Conservation (phyloP, 2,329 filamentous ascomycete genomes). For the Diaporthe eres region DNA sequence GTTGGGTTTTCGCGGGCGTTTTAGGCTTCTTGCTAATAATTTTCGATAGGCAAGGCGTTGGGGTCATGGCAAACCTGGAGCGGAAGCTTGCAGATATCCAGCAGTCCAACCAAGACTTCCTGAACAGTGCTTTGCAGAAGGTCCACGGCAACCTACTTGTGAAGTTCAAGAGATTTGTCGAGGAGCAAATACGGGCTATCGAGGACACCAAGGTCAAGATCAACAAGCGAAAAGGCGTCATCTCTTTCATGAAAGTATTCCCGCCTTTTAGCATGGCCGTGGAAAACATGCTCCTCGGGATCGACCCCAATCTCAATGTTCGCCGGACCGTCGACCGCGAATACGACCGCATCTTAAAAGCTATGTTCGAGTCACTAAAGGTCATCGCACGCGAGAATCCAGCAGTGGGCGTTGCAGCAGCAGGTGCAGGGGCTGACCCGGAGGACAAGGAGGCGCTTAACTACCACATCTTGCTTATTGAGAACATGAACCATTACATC, state of each 20-base stretch:
- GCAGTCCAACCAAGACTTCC: slow-evolving; percentile 93
- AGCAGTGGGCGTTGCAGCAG: slow-evolving; percentile 57
- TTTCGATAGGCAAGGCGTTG: slow-evolving; percentile 82
- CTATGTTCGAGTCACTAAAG: slow-evolving; percentile 97
- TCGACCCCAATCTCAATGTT: slow-evolving; percentile 72
- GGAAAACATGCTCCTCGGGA: slow-evolving; percentile 82
- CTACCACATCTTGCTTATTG: slow-evolving; percentile 96
- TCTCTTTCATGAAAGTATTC: slow-evolving; percentile 94
- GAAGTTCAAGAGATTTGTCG: slow-evolving; percentile 89
- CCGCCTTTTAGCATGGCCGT: slow-evolving; percentile 86
- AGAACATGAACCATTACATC: slow-evolving; percentile 98
- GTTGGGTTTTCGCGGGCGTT: not conserved
- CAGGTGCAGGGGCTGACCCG: slow-evolving; percentile 60
- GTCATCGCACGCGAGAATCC: slow-evolving; percentile 86
- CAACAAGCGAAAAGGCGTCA: slow-evolving; percentile 97
- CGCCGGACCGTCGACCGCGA: slow-evolving; percentile 86
- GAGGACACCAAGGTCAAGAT: slow-evolving; percentile 99
- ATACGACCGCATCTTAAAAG: slow-evolving; percentile 89
- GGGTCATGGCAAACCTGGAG: slow-evolving; percentile 85
- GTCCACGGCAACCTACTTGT: slow-evolving; percentile 81
- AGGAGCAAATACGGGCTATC: slow-evolving; percentile 94
- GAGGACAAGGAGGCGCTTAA: slow-evolving; percentile 98
- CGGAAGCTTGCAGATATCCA: slow-evolving; percentile 83
- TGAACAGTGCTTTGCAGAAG: slow-evolving; percentile 83
- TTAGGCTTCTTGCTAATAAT: slow-evolving; percentile 40